Evolutionary conservation across 805 yeast species (phyloP), one percentile per base, ranked within the genome.

Genomic region (Candida nanaspora): DNA sequence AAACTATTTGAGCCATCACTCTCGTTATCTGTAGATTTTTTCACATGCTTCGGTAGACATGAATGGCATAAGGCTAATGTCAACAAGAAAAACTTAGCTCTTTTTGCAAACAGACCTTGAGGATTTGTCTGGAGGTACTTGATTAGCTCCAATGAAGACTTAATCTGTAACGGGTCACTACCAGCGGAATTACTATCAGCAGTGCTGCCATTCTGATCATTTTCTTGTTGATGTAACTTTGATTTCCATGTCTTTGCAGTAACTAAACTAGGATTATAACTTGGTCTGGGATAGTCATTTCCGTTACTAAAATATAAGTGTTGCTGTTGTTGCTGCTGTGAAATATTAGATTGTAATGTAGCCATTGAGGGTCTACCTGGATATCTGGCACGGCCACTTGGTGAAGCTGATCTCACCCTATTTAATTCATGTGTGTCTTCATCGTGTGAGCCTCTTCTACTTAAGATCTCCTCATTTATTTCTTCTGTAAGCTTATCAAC

Each of bases 1-100:
- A 57, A 57, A 21, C 56, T 50, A 23, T 46, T 42, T n/a, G 61
- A 52, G 29, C 49, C 42, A 10, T 36, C 35, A 8, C 51, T 45
- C 21, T 43, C 52, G 9, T 18, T 30, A 9, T 5, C 11, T 18
- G 4, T 35, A 5, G n/a, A 22, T 39, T 47, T 31, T 5, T 20
- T n/a, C 1, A 56, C 50, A 33, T 63, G 71, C 47, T 82, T 81
- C 2, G 98, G 98, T 37, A 86, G 64, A 57, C 98, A 91, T 0
- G 93, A 74, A 56, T 89, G 96, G 52, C 98, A 93, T 35, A 93
- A 64, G 0, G 98, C 93, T 39, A 93, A 66, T 2, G 88, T 72
- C 34, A 93, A 62, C 39, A 93, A 64, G 55, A 93, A 93, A 60
- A 91, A 84, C 42, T 75, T 78, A 2, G 86, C 94, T 47, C 76